phyloP scores from a whole-genome alignment of 176 grass and related monocot genomes.

The Musa acuminata region DNA sequence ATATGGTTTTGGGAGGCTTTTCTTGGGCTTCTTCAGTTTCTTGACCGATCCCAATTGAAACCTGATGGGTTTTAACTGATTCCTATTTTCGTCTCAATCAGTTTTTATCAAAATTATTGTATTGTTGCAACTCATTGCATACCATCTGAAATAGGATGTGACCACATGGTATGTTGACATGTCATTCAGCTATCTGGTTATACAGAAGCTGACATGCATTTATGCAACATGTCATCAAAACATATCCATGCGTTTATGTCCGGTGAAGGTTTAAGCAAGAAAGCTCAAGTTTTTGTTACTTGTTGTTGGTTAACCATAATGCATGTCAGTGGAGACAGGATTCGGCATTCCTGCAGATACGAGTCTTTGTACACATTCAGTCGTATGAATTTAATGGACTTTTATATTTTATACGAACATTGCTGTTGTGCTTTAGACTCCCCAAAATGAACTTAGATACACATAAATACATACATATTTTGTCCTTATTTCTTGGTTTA shows the following conservation, averaged over 20 bases:
- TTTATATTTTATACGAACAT: background rate
- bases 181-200: background rate
- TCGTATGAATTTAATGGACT: background rate
- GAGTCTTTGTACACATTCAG: background rate
- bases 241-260: background rate
- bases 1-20: background rate
- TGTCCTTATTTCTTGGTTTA: background rate
- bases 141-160: too few relatives aligned
- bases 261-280: background rate
- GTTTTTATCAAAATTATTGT: background rate
- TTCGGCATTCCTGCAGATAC: background rate
- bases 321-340: background rate
- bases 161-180: too few relatives aligned
- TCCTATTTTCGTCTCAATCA: background rate
- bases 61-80: background rate
- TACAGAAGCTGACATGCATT: background rate
- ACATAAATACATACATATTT: background rate
- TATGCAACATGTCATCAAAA: background rate
- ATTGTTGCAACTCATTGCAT: background rate
- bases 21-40: background rate
- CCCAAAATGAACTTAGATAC: background rate
- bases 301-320: background rate
- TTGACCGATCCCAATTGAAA: background rate
- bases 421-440: too few relatives aligned
- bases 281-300: background rate